Evolutionary conservation across 345 rosid species (phyloP).

Genomic region (Populus tremula): DNA sequence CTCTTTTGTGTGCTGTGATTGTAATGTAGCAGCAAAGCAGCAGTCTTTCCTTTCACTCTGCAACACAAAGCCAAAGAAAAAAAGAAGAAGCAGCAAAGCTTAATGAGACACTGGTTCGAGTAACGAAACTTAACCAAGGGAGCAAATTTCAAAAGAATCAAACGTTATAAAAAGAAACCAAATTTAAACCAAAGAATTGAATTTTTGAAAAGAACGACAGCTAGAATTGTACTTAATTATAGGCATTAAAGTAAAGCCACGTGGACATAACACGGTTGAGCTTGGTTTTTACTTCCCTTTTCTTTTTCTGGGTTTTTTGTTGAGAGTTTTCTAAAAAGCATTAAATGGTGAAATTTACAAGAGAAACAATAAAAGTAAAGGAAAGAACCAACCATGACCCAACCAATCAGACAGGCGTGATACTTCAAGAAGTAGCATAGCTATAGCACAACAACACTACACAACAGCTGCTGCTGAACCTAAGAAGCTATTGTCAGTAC

Average conservation of each 20-base stretch:
- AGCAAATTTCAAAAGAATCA: background rate
- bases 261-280: background rate
- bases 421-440: slow-evolving; percentile 2
- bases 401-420: slow-evolving; percentile 15
- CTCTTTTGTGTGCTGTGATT: slow-evolving; percentile 1
- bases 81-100: background rate
- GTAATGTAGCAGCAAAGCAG: slow-evolving; percentile 2
- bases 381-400: slow-evolving; percentile 6
- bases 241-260: background rate
- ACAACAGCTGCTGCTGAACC: background rate
- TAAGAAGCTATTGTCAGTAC: background rate
- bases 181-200: background rate
- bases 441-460: slow-evolving; percentile 6
- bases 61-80: background rate
- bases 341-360: slow-evolving; percentile 20
- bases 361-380: slow-evolving; percentile 6
- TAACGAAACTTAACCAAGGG: background rate
- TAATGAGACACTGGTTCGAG: background rate
- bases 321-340: slow-evolving; percentile 23
- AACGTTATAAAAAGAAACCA: background rate
- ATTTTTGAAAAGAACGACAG: background rate
- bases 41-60: slow-evolving; percentile 15
- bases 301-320: background rate
- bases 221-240: background rate
- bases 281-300: background rate